Conservation (phyloP, 2,329 filamentous ascomycete genomes). For the Alternaria solani region DNA sequence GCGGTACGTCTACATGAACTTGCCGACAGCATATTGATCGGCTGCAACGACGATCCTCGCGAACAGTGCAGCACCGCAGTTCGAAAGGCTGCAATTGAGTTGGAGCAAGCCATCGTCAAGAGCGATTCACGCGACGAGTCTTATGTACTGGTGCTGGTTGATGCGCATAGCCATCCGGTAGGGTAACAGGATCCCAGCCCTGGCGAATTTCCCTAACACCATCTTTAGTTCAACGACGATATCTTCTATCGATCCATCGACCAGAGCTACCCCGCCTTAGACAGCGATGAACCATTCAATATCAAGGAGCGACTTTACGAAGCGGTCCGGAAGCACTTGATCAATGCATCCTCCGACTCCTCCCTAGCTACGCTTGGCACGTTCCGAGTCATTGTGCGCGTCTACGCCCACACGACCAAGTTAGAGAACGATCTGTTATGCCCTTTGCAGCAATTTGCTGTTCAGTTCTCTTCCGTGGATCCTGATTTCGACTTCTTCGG, state of each 20-base stretch:
- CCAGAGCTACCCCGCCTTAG: neutral
- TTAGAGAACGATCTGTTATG: neutral
- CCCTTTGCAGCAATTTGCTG: neutral
- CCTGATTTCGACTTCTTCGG: neutral
- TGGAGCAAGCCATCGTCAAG: neutral
- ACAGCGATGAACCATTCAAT: neutral
- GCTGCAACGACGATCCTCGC: neutral
- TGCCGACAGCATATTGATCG: neutral
- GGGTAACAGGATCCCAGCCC: neutral
- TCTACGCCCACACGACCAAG: neutral
- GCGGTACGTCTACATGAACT: neutral
- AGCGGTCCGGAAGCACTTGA: neutral
- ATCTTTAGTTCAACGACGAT: neutral
- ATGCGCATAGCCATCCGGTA: constrained; percentile 1
- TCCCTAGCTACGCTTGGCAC: neutral
- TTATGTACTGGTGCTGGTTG: neutral
- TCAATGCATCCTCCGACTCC: neutral
- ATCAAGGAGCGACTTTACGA: neutral
- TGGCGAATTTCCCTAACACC: neutral
- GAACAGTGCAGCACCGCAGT: neutral
- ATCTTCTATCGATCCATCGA: neutral
- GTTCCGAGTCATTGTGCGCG: neutral
- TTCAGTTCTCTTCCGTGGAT: neutral
- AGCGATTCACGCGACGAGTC: neutral
- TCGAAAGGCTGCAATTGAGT: neutral